phyloP scores from a whole-genome alignment of 345 rosid species.

The Eucalyptus sp. region DNA sequence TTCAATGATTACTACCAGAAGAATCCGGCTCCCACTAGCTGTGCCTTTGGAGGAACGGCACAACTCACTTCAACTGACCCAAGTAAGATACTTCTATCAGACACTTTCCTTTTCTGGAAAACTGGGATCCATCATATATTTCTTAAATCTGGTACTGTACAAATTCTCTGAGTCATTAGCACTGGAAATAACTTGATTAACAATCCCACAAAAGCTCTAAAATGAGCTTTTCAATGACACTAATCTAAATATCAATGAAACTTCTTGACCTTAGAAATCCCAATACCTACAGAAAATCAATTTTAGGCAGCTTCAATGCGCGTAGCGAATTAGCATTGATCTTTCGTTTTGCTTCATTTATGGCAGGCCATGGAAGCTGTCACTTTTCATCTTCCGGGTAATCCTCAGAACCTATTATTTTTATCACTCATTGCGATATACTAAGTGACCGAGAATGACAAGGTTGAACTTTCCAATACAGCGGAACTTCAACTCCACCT shows the following conservation, averaged over 20 bases:
- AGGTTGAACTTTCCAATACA: slow-evolving; percentile 13
- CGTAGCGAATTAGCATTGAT: not conserved
- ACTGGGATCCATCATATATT: not conserved
- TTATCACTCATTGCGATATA: not conserved
- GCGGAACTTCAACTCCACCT: slow-evolving; percentile 23
- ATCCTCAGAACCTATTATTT: not conserved
- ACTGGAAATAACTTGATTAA: not conserved
- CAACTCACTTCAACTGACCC: slow-evolving; percentile 82
- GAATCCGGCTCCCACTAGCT: slow-evolving; percentile 84
- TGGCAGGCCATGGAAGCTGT: slow-evolving; percentile 80
- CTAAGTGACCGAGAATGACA: not conserved
- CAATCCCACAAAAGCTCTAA: not conserved
- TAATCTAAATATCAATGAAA: not conserved
- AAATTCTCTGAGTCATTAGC: not conserved
- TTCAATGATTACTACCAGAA: slow-evolving; percentile 93
- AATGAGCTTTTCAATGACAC: not conserved
- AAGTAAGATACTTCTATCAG: slow-evolving; percentile 38
- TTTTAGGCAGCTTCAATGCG: not conserved
- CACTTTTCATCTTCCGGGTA: slow-evolving; percentile 36
- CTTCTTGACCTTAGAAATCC: not conserved
- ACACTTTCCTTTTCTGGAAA: not conserved
- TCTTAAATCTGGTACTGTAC: not conserved
- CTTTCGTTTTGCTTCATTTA: not conserved
- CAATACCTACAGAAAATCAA: not conserved
- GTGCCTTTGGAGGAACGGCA: slow-evolving; percentile 87